A percentile compares a stretch with the other conserved stretches of the same genome.
Conservation (phyloP, 1,284 basidiomycete genomes). For the Meira nashicola region DNA sequence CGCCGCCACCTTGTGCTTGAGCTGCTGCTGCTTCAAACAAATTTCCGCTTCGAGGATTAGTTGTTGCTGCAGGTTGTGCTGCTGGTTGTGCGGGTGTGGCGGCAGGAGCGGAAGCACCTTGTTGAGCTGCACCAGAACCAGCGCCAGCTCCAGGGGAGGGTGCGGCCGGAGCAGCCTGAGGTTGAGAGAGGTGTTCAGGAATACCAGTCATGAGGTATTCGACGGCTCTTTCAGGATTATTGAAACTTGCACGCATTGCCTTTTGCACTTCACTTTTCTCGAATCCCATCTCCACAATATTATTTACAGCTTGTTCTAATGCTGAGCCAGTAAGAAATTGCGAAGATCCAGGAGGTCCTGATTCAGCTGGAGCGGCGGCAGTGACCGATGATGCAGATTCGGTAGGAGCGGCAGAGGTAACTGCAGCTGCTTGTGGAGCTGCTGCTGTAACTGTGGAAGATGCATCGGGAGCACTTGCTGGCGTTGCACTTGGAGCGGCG, state of each 20-base stretch:
- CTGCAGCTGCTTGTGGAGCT: conserved; percentile 2
- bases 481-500: conserved; percentile 45
- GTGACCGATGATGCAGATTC: conserved; percentile 9
- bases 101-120: conserved; percentile 40
- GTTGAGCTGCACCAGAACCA: conserved; percentile 56
- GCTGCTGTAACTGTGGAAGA: conserved; percentile 53
- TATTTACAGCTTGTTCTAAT: conserved; percentile 44
- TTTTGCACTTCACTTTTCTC: conserved; percentile 74
- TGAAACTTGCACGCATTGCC: conserved; percentile 88
- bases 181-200: conserved; percentile 19
- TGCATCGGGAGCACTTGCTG: conserved; percentile 35
- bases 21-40: conserved; percentile 54
- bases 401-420: not conserved
- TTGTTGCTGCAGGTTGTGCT: conserved; percentile 10
- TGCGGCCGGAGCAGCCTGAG: conserved; percentile 46
- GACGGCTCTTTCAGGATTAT: conserved; percentile 95
- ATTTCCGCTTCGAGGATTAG: conserved; percentile 45
- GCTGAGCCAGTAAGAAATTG: conserved; percentile 29
- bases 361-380: conserved; percentile 17
- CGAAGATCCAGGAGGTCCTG: conserved; percentile 8
- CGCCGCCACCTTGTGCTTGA: conserved; percentile 26
- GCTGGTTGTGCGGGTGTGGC: conserved; percentile 40
- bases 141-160: conserved; percentile 62
- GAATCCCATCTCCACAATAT: conserved; percentile 83
- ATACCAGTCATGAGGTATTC: conserved; percentile 80